Evolutionary conservation across 2,329 filamentous ascomycete species (phyloP), one percentile per base, ranked within the genome.

Genomic region (Parascedosporium putredinis): DNA sequence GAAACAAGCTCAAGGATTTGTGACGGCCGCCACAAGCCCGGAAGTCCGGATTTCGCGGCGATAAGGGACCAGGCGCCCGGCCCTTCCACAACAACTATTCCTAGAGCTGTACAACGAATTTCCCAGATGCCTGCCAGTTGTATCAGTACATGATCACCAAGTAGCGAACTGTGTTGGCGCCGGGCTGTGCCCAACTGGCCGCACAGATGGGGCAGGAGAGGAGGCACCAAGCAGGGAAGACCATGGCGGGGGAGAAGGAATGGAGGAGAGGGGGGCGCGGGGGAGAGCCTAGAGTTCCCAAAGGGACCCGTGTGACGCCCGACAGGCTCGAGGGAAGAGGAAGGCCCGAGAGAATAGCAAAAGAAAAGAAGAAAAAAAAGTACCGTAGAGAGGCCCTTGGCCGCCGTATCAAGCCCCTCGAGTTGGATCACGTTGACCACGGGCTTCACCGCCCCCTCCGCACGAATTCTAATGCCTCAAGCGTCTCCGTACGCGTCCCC

Each of bases 401-500:
- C 5, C n/a, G 18, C n/a, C 10, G 16, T 9, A 9, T 18, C 5
- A 20, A 40, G 36, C 16, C 22, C 36, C 22, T 40, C 36, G 36
- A 40, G 36, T 4, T 8, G 36, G 2, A 40, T 40, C 18, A 20
- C 22, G 12, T 23, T 40, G 36, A 22, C 16, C n/a, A 40, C 18
- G n/a, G 43, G 43, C 12, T 45, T 45, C 18, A 45, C 43, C 18
- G 27, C 23, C 43, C 43, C 20, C 43, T 25, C 14, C 23, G 43
- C 2, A 71, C 67, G 53, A 71, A 70, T 7, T 67, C 65, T 1
- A 71, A 56, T 1, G 68, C 68, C 50, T 71, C 68, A 0, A 65
- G 49, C 0, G 67, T 67, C 47, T 71, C 68, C 2, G 55, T 55
- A 10, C 64, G 54, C 4, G 64, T 67, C 0, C 67, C 68, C 1